Evolutionary conservation across 2,329 filamentous ascomycete genomes (phyloP).

Genomic region (Alternaria arborescens): DNA sequence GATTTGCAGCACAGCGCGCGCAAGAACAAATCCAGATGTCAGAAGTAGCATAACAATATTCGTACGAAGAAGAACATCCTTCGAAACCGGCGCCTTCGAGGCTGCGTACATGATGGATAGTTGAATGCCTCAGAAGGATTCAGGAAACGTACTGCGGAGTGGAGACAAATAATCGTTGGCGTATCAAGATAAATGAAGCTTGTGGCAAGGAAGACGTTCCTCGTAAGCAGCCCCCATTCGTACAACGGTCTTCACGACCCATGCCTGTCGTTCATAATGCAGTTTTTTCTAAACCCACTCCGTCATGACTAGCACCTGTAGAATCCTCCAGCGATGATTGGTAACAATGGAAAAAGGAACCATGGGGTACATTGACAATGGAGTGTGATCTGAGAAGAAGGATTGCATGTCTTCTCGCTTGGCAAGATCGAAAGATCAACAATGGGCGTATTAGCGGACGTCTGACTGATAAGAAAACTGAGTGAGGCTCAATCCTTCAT

Average conservation of each 20-base stretch:
- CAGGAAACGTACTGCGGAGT: not conserved
- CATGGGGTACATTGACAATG: not conserved
- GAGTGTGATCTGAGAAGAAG: not conserved
- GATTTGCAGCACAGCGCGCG: conserved; percentile 17
- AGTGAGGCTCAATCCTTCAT: not conserved
- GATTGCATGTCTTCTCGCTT: not conserved
- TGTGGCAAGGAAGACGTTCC: not conserved
- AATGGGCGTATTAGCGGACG: not conserved
- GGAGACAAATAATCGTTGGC: not conserved
- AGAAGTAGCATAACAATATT: conserved; percentile 26
- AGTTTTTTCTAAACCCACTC: not conserved
- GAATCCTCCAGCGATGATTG: not conserved
- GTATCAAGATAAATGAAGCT: not conserved
- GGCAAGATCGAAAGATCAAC: not conserved
- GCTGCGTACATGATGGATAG: not conserved
- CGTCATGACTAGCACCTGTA: not conserved
- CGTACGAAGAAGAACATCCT: conserved; percentile 17
- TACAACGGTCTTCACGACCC: not conserved
- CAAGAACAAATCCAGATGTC: conserved; percentile 20
- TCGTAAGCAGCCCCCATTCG: not conserved
- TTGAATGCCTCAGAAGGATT: not conserved
- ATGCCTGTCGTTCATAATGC: not conserved
- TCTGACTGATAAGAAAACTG: not conserved
- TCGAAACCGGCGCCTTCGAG: conserved; percentile 16
- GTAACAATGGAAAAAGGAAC: not conserved